Evolutionary conservation across 1,284 basidiomycete species (phyloP).

Genomic region (Malassezia japonica): DNA sequence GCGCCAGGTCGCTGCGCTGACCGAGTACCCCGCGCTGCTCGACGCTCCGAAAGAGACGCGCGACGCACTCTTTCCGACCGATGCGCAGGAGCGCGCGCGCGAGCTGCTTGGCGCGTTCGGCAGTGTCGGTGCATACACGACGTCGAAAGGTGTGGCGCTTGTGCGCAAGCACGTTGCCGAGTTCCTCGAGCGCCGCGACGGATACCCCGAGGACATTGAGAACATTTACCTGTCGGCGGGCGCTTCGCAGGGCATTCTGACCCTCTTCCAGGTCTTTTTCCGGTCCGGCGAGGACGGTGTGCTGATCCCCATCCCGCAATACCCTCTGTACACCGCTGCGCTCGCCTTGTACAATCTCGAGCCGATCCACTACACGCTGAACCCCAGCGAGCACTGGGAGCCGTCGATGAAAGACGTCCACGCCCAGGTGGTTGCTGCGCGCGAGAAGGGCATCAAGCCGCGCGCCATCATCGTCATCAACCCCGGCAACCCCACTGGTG

Average conservation of each 20-base stretch:
- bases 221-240: constrained; percentile 89
- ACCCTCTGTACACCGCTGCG: constrained; percentile 90
- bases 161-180: constrained; percentile 81
- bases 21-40: constrained; percentile 80
- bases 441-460: constrained; percentile 54
- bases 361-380: constrained; percentile 79
- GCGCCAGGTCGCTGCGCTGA: constrained; percentile 80
- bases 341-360: constrained; percentile 73
- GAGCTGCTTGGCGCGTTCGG: constrained; percentile 77
- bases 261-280: constrained; percentile 74
- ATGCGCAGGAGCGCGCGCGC: constrained; percentile 73
- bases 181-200: constrained; percentile 60
- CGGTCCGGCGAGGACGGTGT: constrained; percentile 59
- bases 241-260: constrained; percentile 81
- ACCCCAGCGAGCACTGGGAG: constrained; percentile 73
- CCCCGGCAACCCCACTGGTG: constrained; percentile 45
- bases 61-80: constrained; percentile 63
- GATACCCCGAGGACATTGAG: constrained; percentile 66
- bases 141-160: constrained; percentile 81
- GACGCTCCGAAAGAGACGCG: constrained; percentile 51
- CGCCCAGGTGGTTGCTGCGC: constrained; percentile 61
- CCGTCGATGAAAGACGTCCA: constrained; percentile 67
- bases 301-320: constrained; percentile 94
- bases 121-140: constrained; percentile 88
- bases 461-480: constrained; percentile 44